phyloP scores from a whole-genome alignment of 345 rosid genomes.

The Boechera divaricarpa region DNA sequence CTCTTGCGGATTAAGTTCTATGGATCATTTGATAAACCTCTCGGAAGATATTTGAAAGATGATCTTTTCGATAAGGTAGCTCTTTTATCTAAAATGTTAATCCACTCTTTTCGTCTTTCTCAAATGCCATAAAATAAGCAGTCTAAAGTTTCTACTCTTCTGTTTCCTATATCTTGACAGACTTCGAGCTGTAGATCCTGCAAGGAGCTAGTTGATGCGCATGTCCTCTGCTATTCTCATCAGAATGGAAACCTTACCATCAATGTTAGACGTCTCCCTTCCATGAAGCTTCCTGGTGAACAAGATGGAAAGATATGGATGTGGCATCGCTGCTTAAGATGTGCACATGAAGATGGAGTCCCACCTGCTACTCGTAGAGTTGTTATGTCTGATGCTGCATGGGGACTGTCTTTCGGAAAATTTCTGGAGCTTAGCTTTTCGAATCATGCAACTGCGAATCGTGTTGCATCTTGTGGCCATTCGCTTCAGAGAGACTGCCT shows the following conservation, averaged over 20 bases:
- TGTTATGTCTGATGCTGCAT: conserved; percentile 98
- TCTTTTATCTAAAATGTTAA: conserved; percentile 4
- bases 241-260: conserved; percentile 98
- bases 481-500: conserved; percentile 98
- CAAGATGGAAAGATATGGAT: conserved; percentile 98
- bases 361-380: conserved; percentile 97
- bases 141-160: neutral
- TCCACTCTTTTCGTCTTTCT: neutral
- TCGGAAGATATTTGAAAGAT: conserved; percentile 83
- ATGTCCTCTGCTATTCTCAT: conserved; percentile 89
- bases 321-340: conserved; percentile 99
- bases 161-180: conserved; percentile 50
- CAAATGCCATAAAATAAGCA: neutral
- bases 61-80: conserved; percentile 88
- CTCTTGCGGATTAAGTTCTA: conserved; percentile 92
- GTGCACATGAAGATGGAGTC: conserved; percentile 81
- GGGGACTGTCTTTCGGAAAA: conserved; percentile 99
- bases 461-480: conserved; percentile 98
- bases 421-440: conserved; percentile 98
- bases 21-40: conserved; percentile 95
- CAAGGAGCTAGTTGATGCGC: conserved; percentile 84
- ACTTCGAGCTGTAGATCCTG: conserved; percentile 68
- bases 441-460: conserved; percentile 95
- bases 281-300: conserved; percentile 82
- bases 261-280: conserved; percentile 71